Percentiles rank a stretch among this genome's conserved stretches.
Evolutionary conservation across 768 basidiomycete genomes (phyloP).

Genomic region (Podaxis pistillaris): DNA sequence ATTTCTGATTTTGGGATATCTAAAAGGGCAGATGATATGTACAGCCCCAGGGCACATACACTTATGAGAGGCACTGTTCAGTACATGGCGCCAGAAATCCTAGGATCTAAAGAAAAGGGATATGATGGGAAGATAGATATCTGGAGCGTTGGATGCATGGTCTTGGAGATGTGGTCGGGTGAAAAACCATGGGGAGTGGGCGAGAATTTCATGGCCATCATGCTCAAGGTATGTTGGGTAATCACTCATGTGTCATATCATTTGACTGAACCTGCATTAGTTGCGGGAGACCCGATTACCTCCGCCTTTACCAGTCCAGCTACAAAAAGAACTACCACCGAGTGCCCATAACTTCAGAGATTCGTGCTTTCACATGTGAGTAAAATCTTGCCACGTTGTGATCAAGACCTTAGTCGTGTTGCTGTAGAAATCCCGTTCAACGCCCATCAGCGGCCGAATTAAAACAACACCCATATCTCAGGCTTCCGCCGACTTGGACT

Average conservation of each 20-base stretch:
- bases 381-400: conserved; percentile 9
- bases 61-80: conserved; percentile 88
- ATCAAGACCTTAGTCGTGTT: neutral
- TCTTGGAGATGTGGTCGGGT: conserved; percentile 97
- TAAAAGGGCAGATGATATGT: conserved; percentile 77
- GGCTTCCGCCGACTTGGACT: conserved; percentile 52
- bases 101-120: conserved; percentile 66
- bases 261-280: conserved; percentile 32
- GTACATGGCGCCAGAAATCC: conserved; percentile 95
- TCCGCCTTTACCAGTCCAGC: conserved; percentile 75
- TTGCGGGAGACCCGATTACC: conserved; percentile 62
- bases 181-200: conserved; percentile 81
- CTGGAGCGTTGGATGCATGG: conserved; percentile 93
- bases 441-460: conserved; percentile 69
- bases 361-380: conserved; percentile 76
- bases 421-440: conserved; percentile 59
- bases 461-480: conserved; percentile 62
- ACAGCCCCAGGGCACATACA: conserved; percentile 59
- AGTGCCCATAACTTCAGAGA: conserved; percentile 70
- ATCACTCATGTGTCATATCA: neutral
- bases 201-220: conserved; percentile 63
- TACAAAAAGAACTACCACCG: conserved; percentile 47
- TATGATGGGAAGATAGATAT: conserved; percentile 96
- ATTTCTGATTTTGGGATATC: conserved; percentile 97
- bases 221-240: conserved; percentile 64